Evolutionary conservation across 768 basidiomycete genomes (phyloP), one percentile per base, ranked within the genome.

Genomic region (Termitomyces sp.): DNA sequence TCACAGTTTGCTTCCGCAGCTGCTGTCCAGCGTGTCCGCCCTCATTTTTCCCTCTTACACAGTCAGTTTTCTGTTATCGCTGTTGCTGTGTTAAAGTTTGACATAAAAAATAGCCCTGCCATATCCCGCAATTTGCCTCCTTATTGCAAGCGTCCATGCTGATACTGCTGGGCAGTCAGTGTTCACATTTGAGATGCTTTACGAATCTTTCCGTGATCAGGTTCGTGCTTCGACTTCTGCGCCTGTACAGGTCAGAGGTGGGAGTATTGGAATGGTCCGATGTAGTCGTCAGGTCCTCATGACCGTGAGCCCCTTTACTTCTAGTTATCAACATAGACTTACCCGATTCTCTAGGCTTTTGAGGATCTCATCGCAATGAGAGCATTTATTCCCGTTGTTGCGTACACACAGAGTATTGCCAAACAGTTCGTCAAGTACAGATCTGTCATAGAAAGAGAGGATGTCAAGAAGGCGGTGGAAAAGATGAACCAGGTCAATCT

Each of bases 151-250:
- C 14, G 81, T 87, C 68, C 96, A 97, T 69, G 80, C 86, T 4
- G 76, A 86, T 31, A 87, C 86, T 10, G 84, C 86, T 6, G 95
- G 95, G 0, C 88, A 94, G 61, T 80, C 89, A 20, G 76, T 76
- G 14, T 87, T 97, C 73, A 98, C 92, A 36, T 96, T 98, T 69
- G 93, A 96, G 67, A 94, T 96, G 87, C 82, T 96, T 8, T 82
- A 89, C 63, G 91, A 92, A 56, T 79, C 81, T 37, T 94, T 95
- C 70, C 84, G 86, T 25, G 83, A 87, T 63, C 89, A 92, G 73
- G 81, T 90, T 20, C 85, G 88, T 25, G 80, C 86, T 25, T 89
- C 91, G 6, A 79, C 81, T 10, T 83, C 87, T 8, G 90, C 91
- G 0, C 92, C 92, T 1, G 83, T 94, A 20, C 86, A 88, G 56